Conservation (phyloP, 441 rosid species). For the Syzygium syzygioides region DNA sequence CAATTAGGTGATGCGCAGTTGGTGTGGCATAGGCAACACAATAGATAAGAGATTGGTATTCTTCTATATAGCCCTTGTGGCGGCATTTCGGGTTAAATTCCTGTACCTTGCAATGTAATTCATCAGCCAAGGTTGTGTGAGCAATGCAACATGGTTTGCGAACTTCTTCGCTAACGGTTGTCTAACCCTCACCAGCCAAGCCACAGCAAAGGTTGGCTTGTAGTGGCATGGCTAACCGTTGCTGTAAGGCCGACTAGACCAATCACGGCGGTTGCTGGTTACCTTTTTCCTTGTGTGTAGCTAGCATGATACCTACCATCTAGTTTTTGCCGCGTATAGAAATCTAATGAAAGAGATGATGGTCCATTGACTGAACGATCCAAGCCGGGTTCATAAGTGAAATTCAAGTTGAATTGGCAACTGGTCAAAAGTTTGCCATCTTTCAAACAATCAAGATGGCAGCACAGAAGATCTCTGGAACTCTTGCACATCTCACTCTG, state of each 20-base stretch:
- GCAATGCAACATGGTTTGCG: background rate
- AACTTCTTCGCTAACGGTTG: background rate
- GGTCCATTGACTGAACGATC: background rate
- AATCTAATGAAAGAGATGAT: background rate
- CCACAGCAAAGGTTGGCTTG: background rate
- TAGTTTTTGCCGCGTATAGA: background rate
- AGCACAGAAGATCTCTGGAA: background rate
- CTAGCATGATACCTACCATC: background rate
- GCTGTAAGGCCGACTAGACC: background rate
- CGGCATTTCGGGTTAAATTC: background rate
- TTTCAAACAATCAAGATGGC: background rate
- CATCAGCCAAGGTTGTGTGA: background rate
- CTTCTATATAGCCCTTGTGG: background rate
- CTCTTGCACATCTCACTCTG: background rate
- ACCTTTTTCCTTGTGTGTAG: background rate
- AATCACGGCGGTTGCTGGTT: background rate
- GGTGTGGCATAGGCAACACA: rapidly evolving
- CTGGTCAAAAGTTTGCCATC: background rate
- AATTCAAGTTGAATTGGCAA: background rate
- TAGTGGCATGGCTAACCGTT: background rate
- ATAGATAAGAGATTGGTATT: background rate
- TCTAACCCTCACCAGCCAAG: background rate
- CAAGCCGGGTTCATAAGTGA: background rate
- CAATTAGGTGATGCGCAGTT: background rate
- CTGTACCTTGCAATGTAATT: background rate